Conservation (phyloP, 371 early-diverging fungal species). For the Rhizomucor miehei region DNA sequence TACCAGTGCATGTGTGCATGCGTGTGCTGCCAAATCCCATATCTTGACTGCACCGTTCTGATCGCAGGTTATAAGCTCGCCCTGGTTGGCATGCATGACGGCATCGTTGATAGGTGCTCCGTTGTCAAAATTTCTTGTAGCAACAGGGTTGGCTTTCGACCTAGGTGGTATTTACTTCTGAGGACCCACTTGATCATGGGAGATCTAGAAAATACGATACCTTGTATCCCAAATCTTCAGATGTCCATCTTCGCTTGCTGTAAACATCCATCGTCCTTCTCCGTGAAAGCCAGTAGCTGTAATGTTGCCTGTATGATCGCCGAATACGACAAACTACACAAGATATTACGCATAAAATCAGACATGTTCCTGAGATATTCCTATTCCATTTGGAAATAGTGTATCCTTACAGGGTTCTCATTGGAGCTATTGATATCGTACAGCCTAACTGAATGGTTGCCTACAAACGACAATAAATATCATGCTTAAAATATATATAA, state of each 20-base stretch:
- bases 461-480: conserved; percentile 21
- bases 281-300: conserved; percentile 92
- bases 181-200: not conserved
- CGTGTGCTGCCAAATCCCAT: conserved; percentile 90
- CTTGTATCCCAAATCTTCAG: conserved; percentile 90
- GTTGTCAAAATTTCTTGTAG: conserved; percentile 85
- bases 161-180: no score
- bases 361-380: no score
- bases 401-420: conserved; percentile 66
- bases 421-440: conserved; percentile 83
- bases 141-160: conserved; percentile 56
- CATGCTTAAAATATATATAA: conserved; percentile 1
- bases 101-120: conserved; percentile 91
- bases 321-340: conserved; percentile 77
- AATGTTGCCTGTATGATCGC: conserved; percentile 89
- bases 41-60: conserved; percentile 90
- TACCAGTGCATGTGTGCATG: conserved; percentile 85
- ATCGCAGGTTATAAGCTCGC: conserved; percentile 92
- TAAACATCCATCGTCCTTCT: conserved; percentile 92
- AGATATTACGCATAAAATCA: no score
- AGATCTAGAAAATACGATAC: no score
- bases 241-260: conserved; percentile 91
- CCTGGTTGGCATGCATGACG: conserved; percentile 94
- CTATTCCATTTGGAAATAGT: not conserved
- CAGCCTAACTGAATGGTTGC: conserved; percentile 79